Evolutionary conservation across 83 land plant genomes (phyloP).

Genomic region (Larix sibirica): DNA sequence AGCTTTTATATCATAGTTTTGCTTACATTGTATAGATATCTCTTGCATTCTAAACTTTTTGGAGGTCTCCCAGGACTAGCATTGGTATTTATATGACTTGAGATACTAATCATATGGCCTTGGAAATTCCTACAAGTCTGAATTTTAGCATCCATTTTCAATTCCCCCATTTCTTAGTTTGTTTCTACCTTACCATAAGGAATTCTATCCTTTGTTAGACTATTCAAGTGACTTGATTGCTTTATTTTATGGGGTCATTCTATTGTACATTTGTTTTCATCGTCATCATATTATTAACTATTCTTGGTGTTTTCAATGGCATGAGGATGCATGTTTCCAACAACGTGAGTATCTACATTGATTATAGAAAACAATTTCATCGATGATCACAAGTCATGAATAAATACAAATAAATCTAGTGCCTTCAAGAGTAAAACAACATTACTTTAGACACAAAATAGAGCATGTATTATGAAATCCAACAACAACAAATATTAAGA

Average conservation of each 20-base stretch:
- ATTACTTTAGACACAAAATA: neutral
- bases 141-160: neutral
- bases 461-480: neutral
- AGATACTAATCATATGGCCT: neutral
- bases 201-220: neutral
- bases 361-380: neutral
- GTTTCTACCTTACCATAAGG: neutral
- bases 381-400: neutral
- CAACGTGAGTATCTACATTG: neutral
- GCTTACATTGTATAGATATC: neutral
- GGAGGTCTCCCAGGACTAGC: slow-evolving; percentile 47
- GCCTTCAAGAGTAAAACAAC: neutral
- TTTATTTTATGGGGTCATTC: neutral
- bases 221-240: neutral
- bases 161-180: neutral
- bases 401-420: neutral
- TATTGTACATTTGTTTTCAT: neutral
- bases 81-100: slow-evolving; percentile 10
- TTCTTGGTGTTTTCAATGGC: neutral
- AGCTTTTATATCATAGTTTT: slow-evolving; percentile 15
- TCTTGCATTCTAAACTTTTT: slow-evolving; percentile 4
- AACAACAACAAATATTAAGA: neutral
- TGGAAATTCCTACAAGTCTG: neutral
- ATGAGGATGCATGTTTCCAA: too few relatives aligned
- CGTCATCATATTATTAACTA: too few relatives aligned